Base-by-base conservation (phyloP, 306 rosid species). In the Nissolia schottii region DNA sequence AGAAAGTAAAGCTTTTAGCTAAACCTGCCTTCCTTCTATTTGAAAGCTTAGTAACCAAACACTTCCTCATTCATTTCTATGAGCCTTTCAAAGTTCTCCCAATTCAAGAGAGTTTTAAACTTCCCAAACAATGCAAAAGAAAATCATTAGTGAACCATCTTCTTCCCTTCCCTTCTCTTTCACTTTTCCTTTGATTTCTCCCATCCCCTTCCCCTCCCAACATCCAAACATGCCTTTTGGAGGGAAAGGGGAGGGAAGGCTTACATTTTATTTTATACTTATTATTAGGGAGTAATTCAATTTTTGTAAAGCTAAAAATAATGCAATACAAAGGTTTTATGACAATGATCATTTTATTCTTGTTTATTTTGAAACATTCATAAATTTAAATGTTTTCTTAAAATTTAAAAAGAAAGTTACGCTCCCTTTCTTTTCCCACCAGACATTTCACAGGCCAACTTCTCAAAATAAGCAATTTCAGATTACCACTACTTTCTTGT, bases 401-500 rank as follows among this genome's bases (percentile, higher is more conserved):
- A 43, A 43, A 0, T 13, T n/a, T n/a, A n/a, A n/a, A 43, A 43
- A 43, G n/a, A 43, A n/a, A n/a, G 3, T 3, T 0, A 14, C 4
- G 3, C 4, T 2, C 43, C 43, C 43, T 9, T 37, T 37, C 13
- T 37, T 37, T 37, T 9, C 13, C 18, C 50, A 3, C 50, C 50
- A 43, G n/a, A 43, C 0, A n/a, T n/a, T n/a, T n/a, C n/a, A n/a
- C n/a, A n/a, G n/a, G n/a, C n/a, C n/a, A n/a, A n/a, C 0, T 3
- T 9, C 9, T 62, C 9, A 51, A 76, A 61, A 57, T 20, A 1
- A 38, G 2, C 7, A 23, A n/a, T n/a, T n/a, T n/a, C n/a, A 45
- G 15, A n/a, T 45, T 31, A 79, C 84, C 78, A 24, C 11, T 31
- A 16, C 63, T 48, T 41, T 70, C 66, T 64, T 64, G 59, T 64